phyloP scores from a whole-genome alignment of 2,329 filamentous ascomycete species.

The Cladorrhinum sp. region DNA sequence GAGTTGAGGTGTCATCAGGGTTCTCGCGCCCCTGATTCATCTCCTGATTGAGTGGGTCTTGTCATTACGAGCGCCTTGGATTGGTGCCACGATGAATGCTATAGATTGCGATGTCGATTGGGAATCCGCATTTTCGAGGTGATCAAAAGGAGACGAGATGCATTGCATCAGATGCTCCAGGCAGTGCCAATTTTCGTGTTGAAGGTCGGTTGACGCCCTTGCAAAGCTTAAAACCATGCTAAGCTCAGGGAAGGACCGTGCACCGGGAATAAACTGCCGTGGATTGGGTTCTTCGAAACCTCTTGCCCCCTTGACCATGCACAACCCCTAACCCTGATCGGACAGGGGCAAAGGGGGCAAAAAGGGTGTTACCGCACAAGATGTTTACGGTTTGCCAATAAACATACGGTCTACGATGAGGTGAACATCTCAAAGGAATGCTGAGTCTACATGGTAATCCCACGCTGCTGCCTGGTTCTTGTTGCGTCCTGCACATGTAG shows the following conservation, averaged over 20 bases:
- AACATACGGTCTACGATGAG: too few relatives aligned
- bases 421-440: too few relatives aligned
- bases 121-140: neutral
- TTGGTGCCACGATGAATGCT: conserved; percentile 5
- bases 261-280: neutral
- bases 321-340: neutral
- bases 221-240: neutral
- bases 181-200: neutral
- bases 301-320: neutral
- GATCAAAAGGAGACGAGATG: neutral
- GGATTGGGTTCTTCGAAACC: neutral
- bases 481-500: too few relatives aligned
- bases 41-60: neutral
- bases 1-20: neutral
- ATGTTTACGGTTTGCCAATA: too few relatives aligned
- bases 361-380: neutral
- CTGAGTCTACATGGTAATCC: too few relatives aligned
- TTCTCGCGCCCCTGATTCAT: neutral
- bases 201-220: neutral
- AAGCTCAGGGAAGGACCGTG: neutral
- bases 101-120: neutral
- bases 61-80: neutral
- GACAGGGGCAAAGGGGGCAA: neutral
- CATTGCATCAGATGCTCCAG: neutral
- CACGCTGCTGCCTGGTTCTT: too few relatives aligned